A percentile compares a stretch with the other conserved stretches of the same genome.
Conservation (phyloP, 2,329 filamentous ascomycete species). For the Colletotrichum chlorophyti region DNA sequence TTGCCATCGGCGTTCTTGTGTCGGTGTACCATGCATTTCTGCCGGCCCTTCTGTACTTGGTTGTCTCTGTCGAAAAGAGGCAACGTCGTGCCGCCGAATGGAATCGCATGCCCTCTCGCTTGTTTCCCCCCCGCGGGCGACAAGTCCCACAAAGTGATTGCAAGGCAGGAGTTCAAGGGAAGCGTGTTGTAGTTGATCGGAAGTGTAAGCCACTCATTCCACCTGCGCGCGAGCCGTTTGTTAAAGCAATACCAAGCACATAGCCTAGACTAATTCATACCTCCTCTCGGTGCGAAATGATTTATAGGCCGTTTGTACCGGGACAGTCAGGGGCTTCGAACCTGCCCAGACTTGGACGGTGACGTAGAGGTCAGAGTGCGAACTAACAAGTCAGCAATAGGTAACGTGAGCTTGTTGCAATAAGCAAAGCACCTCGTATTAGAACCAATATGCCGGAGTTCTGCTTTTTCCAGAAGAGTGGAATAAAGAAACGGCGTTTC, state of each 20-base stretch:
- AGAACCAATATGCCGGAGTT: slow-evolving; percentile 86
- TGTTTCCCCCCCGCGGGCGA: slow-evolving; percentile 78
- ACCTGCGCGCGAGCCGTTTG: slow-evolving; percentile 54
- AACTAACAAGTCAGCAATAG: slow-evolving; percentile 52
- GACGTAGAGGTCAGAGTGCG: slow-evolving; percentile 88
- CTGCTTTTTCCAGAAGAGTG: slow-evolving; percentile 77
- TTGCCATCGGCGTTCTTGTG: slow-evolving; percentile 86
- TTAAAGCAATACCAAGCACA: slow-evolving; percentile 1
- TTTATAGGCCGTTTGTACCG: slow-evolving; percentile 92
- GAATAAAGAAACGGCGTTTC: slow-evolving; percentile 59
- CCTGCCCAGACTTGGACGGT: slow-evolving; percentile 95
- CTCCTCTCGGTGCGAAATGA: slow-evolving; percentile 79
- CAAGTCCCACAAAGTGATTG: slow-evolving; percentile 94
- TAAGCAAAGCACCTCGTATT: slow-evolving; percentile 67
- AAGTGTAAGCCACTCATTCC: slow-evolving; percentile 96
- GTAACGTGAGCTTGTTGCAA: slow-evolving; percentile 9
- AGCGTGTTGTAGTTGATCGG: slow-evolving; percentile 85
- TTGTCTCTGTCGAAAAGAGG: slow-evolving; percentile 92
- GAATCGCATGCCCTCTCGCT: slow-evolving; percentile 78
- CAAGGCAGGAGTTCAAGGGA: slow-evolving; percentile 81
- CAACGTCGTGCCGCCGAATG: slow-evolving; percentile 93
- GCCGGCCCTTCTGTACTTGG: slow-evolving; percentile 87
- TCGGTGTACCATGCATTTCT: slow-evolving; percentile 88
- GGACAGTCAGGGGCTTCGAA: slow-evolving; percentile 91
- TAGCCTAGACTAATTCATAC: slow-evolving; percentile 39